Evolutionary conservation across 306 rosid species (phyloP), one percentile per base, ranked within the genome.

Genomic region (Sphenostylis stenocarpa): DNA sequence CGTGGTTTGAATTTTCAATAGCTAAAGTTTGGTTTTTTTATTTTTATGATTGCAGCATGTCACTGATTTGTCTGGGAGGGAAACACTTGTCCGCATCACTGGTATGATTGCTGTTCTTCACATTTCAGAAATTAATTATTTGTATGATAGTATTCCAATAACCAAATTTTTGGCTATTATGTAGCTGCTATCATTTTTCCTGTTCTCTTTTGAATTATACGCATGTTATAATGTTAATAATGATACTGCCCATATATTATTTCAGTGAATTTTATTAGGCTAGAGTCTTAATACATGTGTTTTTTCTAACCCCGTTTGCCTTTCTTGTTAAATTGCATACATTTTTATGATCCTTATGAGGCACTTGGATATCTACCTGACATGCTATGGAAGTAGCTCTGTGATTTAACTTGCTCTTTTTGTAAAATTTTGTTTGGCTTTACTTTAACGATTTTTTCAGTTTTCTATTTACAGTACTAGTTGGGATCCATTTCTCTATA

Each of bases 21-120:
- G 36, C 51, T 66, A 6, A 15, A 34, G 9, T 31, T 7, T 34
- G 12, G 16, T 8, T 5, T 62, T n/a, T 58, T 72, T 5, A 1
- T 47, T 49, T 65, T 0, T 33, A 4, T 61, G 31, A 56, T 73
- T 70, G 56, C 87, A 93, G 98, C 98, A 91, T 72, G 97, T 89
- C 15, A 93, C 98, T 48, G 98, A 93, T 87, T 57, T 93, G 75
- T 93, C 98, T 68, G 98, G 98, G 16, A 80, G 97, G 39, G 98
- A 93, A 85, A 93, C 98, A 1, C 91, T 93, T 31, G 98, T 91
- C 8, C 93, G 97, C 23, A 88, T 93, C 64, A 91, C 97, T 62
- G 98, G 97, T 91, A 82, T 19, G 12, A 26, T 1, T 55, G 16
- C n/a, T 15, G 38, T 13, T 49, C 8, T 77, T 68, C 17, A 11